Evolutionary conservation across 176 grass and related monocot species (phyloP).

Genomic region (Puya raimondii): DNA sequence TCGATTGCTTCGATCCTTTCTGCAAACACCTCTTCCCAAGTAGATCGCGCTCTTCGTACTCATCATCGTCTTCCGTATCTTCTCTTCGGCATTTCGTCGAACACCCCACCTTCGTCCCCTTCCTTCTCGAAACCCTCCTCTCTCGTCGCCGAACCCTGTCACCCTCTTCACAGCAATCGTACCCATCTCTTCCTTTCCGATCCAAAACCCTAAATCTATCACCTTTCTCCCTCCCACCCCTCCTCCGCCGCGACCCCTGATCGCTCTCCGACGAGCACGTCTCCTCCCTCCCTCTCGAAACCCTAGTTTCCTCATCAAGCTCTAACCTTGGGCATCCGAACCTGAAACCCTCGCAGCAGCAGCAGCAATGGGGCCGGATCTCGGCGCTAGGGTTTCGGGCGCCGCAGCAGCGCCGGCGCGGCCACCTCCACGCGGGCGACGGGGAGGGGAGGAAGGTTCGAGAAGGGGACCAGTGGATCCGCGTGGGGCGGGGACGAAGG

Average conservation of each 20-base stretch:
- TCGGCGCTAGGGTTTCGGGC: not conserved
- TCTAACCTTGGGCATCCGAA: not conserved
- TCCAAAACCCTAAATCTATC: not conserved
- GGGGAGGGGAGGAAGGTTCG: slow-evolving; percentile 5
- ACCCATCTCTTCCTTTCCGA: not conserved
- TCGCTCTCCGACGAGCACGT: too few species aligned
- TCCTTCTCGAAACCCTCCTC: not conserved
- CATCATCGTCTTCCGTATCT: not conserved
- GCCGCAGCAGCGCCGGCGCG: not conserved
- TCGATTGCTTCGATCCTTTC: not conserved
- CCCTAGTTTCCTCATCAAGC: not conserved
- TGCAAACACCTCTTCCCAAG: not conserved
- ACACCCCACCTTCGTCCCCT: not conserved
- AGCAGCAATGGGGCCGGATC: not conserved
- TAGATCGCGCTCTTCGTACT: not conserved
- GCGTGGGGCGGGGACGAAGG: slow-evolving; percentile 7
- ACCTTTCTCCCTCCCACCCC: too few species aligned
- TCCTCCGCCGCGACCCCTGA: not conserved
- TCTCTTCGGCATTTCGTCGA: not conserved
- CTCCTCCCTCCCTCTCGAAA: not conserved
- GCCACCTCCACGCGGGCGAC: not conserved
- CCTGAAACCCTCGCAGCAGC: not conserved
- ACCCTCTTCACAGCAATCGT: not conserved
- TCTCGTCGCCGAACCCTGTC: not conserved
- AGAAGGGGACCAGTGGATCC: slow-evolving; percentile 14